Conservation (phyloP, 169 alveolate genomes). For the Plasmodium reichenowi region DNA sequence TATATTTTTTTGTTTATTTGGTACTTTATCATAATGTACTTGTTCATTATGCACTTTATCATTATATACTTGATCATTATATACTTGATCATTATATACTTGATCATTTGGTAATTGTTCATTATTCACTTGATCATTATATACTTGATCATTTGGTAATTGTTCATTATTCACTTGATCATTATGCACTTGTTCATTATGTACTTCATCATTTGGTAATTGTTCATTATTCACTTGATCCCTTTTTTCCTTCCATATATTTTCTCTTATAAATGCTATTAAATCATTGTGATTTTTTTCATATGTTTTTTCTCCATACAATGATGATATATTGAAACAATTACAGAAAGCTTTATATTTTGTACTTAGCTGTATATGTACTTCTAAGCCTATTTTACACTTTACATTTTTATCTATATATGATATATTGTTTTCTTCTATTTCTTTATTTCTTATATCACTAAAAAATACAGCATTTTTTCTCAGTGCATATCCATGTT, state of each 20-base stretch:
- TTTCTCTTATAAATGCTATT: conserved; percentile 41
- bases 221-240: not conserved
- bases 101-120: not conserved
- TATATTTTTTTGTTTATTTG: conserved; percentile 3
- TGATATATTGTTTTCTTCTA: conserved; percentile 6
- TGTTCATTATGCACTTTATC: not conserved
- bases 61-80: not conserved
- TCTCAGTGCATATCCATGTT: not conserved
- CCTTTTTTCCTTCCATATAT: conserved; percentile 17
- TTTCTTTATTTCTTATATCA: conserved; percentile 1
- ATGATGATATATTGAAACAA: conserved; percentile 75
- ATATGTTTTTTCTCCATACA: conserved; percentile 52
- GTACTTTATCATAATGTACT: too few relatives aligned
- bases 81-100: not conserved
- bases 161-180: not conserved
- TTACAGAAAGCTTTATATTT: conserved; percentile 82
- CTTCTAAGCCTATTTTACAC: conserved; percentile 82
- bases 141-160: not conserved
- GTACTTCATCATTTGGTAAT: too few relatives aligned
- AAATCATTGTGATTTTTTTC: conserved; percentile 59
- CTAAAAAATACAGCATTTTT: not conserved
- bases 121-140: not conserved
- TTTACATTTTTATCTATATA: conserved; percentile 28
- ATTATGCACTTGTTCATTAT: too few relatives aligned
- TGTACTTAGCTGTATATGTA: conserved; percentile 83